Conservation (phyloP, 2,329 filamentous ascomycete genomes). For the Colletotrichum aenigma region DNA sequence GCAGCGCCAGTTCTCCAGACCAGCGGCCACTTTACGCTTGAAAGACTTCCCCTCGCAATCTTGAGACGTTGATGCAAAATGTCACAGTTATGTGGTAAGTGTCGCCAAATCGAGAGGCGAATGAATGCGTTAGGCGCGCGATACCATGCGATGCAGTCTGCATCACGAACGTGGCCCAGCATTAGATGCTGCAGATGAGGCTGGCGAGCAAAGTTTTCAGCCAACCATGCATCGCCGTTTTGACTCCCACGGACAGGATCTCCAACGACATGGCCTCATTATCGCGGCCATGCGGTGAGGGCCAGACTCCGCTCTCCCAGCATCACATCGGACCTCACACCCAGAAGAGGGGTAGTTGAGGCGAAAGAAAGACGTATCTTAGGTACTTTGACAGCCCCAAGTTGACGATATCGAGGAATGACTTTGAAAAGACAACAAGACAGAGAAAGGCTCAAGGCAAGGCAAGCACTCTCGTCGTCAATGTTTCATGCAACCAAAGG, state of each 20-base stretch:
- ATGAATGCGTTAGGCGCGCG: not conserved
- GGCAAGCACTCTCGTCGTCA: not conserved
- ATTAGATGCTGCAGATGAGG: not conserved
- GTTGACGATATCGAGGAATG: not conserved
- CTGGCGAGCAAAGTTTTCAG: not conserved
- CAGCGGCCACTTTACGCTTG: not conserved
- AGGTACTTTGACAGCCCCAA: not conserved
- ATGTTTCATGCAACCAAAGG: slow-evolving; percentile 17
- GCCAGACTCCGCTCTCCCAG: not conserved
- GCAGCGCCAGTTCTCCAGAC: not conserved
- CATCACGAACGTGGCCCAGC: not conserved
- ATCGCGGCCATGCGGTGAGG: not conserved
- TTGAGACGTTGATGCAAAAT: not conserved
- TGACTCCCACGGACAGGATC: not conserved
- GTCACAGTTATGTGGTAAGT: not conserved
- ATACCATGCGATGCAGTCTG: not conserved
- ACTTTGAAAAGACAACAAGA: not conserved
- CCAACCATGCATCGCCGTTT: not conserved
- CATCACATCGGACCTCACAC: not conserved
- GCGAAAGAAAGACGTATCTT: not conserved
- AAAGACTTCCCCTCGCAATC: not conserved
- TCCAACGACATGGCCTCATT: not conserved
- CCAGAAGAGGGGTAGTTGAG: not conserved
- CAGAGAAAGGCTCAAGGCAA: not conserved
- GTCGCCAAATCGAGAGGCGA: not conserved